Conservation (phyloP, 495 filamentous ascomycete species). For the Penicillium nucicola region DNA sequence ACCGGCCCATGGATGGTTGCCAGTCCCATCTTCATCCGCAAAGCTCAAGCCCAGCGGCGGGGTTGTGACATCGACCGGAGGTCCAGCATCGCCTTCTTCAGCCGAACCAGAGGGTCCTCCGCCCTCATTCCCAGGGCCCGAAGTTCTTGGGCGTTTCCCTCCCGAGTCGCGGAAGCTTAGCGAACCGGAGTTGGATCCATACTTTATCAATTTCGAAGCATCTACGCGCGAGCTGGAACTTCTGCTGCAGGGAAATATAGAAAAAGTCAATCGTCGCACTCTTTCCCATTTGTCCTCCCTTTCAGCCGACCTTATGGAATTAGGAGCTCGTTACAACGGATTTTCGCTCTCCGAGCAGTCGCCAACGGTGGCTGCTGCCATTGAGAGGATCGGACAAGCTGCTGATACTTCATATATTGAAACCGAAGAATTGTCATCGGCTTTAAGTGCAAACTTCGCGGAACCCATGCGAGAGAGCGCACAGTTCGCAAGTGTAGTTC, state of each 20-base stretch:
- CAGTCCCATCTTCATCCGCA: conserved; percentile 77
- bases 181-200: conserved; percentile 90
- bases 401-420: conserved; percentile 95
- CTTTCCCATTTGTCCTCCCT: conserved; percentile 77
- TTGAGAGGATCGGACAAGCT: conserved; percentile 91
- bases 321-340: conserved; percentile 93
- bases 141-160: conserved; percentile 77
- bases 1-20: conserved; percentile 83
- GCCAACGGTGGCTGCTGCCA: conserved; percentile 82
- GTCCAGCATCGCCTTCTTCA: conserved; percentile 49
- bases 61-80: conserved; percentile 29
- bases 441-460: conserved; percentile 83
- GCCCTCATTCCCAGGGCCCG: conserved; percentile 57
- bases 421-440: conserved; percentile 82
- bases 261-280: conserved; percentile 90
- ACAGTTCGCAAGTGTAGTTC: conserved; percentile 93
- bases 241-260: conserved; percentile 85
- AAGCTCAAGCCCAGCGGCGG: conserved; percentile 63
- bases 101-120: conserved; percentile 41
- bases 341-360: conserved; percentile 92
- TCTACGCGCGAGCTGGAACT: conserved; percentile 84
- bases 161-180: conserved; percentile 69
- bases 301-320: conserved; percentile 84
- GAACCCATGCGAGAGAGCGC: conserved; percentile 97
- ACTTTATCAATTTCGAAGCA: conserved; percentile 87